Evolutionary conservation across 2,329 filamentous ascomycete genomes (phyloP).

Genomic region (Colletotrichum orbiculare): DNA sequence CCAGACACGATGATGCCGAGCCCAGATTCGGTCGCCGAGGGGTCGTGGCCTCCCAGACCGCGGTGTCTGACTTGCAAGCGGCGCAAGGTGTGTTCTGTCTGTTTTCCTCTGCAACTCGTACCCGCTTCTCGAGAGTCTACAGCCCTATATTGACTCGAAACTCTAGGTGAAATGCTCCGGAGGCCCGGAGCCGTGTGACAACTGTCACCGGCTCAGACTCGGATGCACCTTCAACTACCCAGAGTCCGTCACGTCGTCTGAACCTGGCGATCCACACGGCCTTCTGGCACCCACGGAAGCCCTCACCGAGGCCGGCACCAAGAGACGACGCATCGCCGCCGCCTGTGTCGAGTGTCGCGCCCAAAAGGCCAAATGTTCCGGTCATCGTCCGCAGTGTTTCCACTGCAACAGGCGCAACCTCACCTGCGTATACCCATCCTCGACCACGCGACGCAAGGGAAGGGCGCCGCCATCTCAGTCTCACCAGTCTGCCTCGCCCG

Average conservation of each 20-base stretch:
- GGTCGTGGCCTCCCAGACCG: conserved; percentile 5
- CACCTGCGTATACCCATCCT: conserved; percentile 6
- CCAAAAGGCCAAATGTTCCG: conserved; percentile 50
- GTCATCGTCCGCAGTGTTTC: conserved; percentile 36
- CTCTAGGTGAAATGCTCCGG: conserved; percentile 19
- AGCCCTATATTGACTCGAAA: background rate
- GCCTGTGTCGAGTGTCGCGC: conserved; percentile 49
- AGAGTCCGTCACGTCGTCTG: conserved; percentile 1
- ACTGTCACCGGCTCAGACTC: conserved; percentile 18
- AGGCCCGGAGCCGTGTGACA: conserved; percentile 21
- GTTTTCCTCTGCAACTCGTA: too few relatives aligned
- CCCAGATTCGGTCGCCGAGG: conserved; percentile 10
- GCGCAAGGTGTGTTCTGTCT: conserved; percentile 8
- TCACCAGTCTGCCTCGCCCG: conserved; percentile 5
- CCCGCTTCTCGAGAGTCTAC: background rate
- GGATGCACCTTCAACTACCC: conserved; percentile 26
- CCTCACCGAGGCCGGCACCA: conserved; percentile 44
- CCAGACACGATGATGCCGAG: conserved; percentile 16
- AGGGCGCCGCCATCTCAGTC: background rate
- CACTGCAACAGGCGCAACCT: conserved; percentile 23
- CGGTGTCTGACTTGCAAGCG: conserved; percentile 26
- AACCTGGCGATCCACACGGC: conserved; percentile 11
- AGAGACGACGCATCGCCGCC: conserved; percentile 39
- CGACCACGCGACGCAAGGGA: conserved; percentile 6
- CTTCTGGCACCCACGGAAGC: conserved; percentile 15